These are phyloP conservation scores for Xylaria scruposa DNA, from an alignment of 495 filamentous ascomycete species.

Conservation along the genomic window DNA sequence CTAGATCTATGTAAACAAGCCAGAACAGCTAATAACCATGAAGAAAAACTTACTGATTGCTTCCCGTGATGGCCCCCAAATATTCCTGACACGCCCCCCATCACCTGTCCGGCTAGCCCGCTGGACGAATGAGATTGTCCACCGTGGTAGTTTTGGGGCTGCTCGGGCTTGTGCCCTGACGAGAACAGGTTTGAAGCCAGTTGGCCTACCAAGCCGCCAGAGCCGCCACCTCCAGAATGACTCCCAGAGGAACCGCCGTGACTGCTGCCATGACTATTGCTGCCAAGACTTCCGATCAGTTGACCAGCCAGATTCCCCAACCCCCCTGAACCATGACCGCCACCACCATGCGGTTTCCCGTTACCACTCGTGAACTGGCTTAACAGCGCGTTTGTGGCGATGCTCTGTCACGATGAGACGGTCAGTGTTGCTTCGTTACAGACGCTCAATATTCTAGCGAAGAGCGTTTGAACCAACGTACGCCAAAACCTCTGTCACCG, in stretches of 20 bases:
- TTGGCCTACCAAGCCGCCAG: conserved; percentile 53
- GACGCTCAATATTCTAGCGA: not conserved
- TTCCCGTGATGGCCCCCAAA: conserved; percentile 50
- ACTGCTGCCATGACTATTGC: conserved; percentile 37
- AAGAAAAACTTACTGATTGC: conserved; percentile 35
- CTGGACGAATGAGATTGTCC: conserved; percentile 40
- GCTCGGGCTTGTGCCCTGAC: conserved; percentile 46
- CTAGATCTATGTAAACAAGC: conserved; percentile 31
- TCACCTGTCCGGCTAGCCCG: conserved; percentile 50
- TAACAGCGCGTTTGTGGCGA: conserved; percentile 40
- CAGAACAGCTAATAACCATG: not conserved
- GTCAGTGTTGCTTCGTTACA: conserved; percentile 20
- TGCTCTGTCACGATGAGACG: conserved; percentile 34
- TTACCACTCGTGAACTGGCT: conserved; percentile 38
- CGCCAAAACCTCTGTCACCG: conserved; percentile 55
- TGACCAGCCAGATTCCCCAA: conserved; percentile 46
- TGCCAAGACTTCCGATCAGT: conserved; percentile 41
- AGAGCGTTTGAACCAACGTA: conserved; percentile 38
- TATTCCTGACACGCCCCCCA: conserved; percentile 52
- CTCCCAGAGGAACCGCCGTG: conserved; percentile 40
- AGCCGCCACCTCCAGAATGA: conserved; percentile 43
- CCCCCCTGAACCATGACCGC: conserved; percentile 41
- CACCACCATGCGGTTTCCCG: conserved; percentile 39
- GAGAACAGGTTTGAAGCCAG: conserved; percentile 55
- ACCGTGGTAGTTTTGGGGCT: conserved; percentile 46